Base-by-base conservation (phyloP, 2,329 filamentous ascomycete species). In the Trichoderma sp. region DNA sequence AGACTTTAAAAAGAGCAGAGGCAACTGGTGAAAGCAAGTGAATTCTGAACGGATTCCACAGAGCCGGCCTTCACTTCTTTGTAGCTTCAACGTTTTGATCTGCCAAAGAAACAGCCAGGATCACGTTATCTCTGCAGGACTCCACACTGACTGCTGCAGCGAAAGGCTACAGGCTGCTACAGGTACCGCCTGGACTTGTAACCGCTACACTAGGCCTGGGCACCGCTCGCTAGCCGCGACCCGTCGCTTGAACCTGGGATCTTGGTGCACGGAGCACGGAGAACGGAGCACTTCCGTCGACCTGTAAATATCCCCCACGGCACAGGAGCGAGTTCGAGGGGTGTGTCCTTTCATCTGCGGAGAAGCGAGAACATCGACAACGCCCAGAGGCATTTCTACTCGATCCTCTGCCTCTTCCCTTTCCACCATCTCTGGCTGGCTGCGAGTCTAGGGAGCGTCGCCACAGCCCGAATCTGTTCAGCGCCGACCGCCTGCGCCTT, bases 41-140 rank as follows among this genome's bases (percentile, higher is more conserved):
- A 39, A 39, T 4, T n/a, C n/a, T n/a, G n/a, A n/a, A n/a, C n/a
- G n/a, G n/a, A n/a, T n/a, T n/a, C n/a, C n/a, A n/a, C n/a, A n/a
- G n/a, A n/a, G n/a, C n/a, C n/a, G n/a, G n/a, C n/a, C n/a, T n/a
- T n/a, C n/a, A n/a, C n/a, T n/a, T n/a, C n/a, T n/a, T n/a, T n/a
- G n/a, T n/a, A n/a, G n/a, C n/a, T 34, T 45, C 19, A 12, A n/a
- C 19, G 34, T 15, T 21, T 28, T 28, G 34, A 21, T 62, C 48
- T 7, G 26, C 41, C 51, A 12, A 39, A 39, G 51, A 44, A 51
- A 28, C 47, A 48, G 19, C 58, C 39, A 24, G 51, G 50, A 66
- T 66, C 64, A 66, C 64, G 64, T 66, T 66, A 66, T 64, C 60
- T 51, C 58, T 64, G 45, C 47, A 30, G 47, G 60, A 63, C 64